phyloP scores from a whole-genome alignment of 306 rosid species.

The Lathyrus aphaca region DNA sequence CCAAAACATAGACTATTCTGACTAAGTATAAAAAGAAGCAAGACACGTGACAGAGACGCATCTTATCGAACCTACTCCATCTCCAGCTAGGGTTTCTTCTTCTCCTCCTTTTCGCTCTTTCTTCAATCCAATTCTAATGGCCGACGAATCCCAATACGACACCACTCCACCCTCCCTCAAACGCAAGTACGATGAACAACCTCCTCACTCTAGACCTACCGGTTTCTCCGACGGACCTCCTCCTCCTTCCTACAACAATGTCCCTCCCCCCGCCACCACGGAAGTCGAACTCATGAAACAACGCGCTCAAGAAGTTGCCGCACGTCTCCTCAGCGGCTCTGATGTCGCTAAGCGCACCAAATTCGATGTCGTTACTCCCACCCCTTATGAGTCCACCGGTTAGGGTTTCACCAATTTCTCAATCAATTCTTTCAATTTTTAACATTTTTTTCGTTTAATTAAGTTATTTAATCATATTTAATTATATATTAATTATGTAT shows the following conservation, averaged over 20 bases:
- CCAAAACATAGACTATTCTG: neutral
- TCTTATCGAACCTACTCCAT: neutral
- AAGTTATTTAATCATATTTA: neutral
- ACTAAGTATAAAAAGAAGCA: neutral
- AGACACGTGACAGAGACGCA: conserved; percentile 24
- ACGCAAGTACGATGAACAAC: conserved; percentile 30
- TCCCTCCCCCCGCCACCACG: conserved; percentile 34
- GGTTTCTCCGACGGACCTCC: conserved; percentile 37
- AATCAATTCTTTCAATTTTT: neutral
- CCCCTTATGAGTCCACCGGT: conserved; percentile 63
- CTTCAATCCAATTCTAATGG: conserved; percentile 24
- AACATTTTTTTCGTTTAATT: neutral
- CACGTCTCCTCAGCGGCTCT: conserved; percentile 64
- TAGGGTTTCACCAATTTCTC: conserved; percentile 48
- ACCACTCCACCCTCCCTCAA: conserved; percentile 19
- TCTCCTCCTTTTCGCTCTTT: neutral
- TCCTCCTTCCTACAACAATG: conserved; percentile 28
- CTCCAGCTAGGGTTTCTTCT: conserved; percentile 6
- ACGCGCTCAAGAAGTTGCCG: conserved; percentile 93
- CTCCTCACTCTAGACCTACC: conserved; percentile 4
- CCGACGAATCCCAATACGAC: conserved; percentile 29
- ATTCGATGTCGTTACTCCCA: conserved; percentile 66
- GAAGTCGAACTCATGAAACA: conserved; percentile 89
- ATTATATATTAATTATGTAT: no score
- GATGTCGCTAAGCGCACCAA: conserved; percentile 79